Evolutionary conservation across 768 basidiomycete species (phyloP), one percentile per base, ranked within the genome.

Genomic region (Tulasnella sp.): DNA sequence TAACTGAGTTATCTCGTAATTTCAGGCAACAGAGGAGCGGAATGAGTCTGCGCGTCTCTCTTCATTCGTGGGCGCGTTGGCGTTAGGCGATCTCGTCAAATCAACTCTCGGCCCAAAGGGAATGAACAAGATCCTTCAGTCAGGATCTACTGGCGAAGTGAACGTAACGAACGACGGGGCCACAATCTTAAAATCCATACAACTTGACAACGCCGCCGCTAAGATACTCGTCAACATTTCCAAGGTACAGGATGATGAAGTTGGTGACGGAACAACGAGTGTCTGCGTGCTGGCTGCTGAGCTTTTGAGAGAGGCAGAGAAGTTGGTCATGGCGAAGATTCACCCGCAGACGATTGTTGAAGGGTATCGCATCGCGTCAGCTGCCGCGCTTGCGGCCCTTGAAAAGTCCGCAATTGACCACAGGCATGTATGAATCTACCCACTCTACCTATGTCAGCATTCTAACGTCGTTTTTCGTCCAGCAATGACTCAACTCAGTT

Each of bases 171-270:
- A 99, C 72, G 96, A 99, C 70, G 96, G 96, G 3, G 96, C 96
- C 2, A 98, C 96, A 49, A 99, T 98, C 67, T 80, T 99, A 60
- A 98, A 97, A 71, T 84, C 89, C 49, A 98, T 99, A 67, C 87
- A 92, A 66, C 83, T 99, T 63, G 96, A 99, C 73, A 98, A 99
- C 70, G 90, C 96, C 3, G 94, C 94, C 1, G 96, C 96, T 42
- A 99, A 99, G 77, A 97, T 99, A 70, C 80, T 99, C 56, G 96
- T 99, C 66, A 98, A 99, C 73, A 98, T 99, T 72, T 94, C 92
- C 0, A 99, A 99, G 70, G 94, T 98, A n/a, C 96, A 98, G 73
- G 96, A 99, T 69, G 96, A 99, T 69, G 96, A 99, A 71, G 84
- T 99, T 49, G 96, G 96, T 19, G 96, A 98, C 72, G 96, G 90